Base-by-base conservation (phyloP, 2,329 filamentous ascomycete species). In the Cadophora malorum region DNA sequence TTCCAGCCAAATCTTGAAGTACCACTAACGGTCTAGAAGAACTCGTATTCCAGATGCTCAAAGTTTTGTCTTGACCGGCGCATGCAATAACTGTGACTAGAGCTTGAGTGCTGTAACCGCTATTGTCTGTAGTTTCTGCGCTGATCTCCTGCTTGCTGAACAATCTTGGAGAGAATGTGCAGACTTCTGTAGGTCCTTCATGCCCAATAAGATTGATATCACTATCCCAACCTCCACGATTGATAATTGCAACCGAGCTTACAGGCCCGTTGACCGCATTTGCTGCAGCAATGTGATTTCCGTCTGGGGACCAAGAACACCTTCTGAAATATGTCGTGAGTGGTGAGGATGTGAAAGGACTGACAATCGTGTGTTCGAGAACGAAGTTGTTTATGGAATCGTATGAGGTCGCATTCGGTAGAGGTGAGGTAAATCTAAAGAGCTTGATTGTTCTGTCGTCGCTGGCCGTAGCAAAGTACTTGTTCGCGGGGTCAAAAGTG, bases 151-250 rank as follows among this genome's bases (percentile, higher is more conserved):
- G 88, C 64, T 87, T 85, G 16, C 89, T 90, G 76, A 98, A 99
- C 25, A 99, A 82, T 70, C 96, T 86, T 0, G 96, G 96, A 1
- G 96, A 97, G 79, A 99, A 99, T 72, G 96, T 93, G 83, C 95
- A 97, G 3, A 99, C 96, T 81, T 99, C 96, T 0, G 96, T 96
- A 0, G 96, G 96, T 0, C 93, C 95, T 83, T 99, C 96, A 78
- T 99, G 96, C 9, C 96, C 96, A 69, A 99, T 97, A 69, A 99
- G 80, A 78, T 97, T 97, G 81, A 98, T 98, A 76, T 99, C 94
- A 71, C 93, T 94, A 76, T 97, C 94, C 96, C 96, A 99, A 47
- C 88, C 88, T 21, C 92, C 91, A 73, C 96, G 91, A 77, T 96
- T 94, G 66, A 99, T 93, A 67, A 99, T 98, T 4, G 96, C 95